phyloP scores from a whole-genome alignment of 2,329 filamentous ascomycete species.

The Calcarisporium arbuscula region DNA sequence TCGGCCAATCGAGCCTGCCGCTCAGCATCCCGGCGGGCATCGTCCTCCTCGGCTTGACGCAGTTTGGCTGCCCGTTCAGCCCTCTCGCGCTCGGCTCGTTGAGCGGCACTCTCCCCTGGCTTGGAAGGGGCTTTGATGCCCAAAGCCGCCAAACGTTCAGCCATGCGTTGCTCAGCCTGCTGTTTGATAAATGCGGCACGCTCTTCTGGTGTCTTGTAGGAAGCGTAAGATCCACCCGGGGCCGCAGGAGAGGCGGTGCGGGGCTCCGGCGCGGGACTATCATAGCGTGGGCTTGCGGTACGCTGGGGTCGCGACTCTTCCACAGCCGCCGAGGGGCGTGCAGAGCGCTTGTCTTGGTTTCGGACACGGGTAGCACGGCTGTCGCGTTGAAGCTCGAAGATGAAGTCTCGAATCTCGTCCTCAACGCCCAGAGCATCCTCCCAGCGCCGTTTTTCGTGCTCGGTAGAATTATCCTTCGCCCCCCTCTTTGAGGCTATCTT shows the following conservation, averaged over 20 bases:
- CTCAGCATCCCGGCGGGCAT: slow-evolving; percentile 80
- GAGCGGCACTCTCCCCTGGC: slow-evolving; percentile 70
- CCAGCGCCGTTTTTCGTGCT: slow-evolving; percentile 91
- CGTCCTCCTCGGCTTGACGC: slow-evolving; percentile 87
- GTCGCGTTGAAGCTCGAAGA: slow-evolving; percentile 87
- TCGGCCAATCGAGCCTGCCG: slow-evolving; percentile 76
- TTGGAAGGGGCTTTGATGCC: slow-evolving; percentile 82
- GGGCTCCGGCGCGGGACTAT: slow-evolving; percentile 47
- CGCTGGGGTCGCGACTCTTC: slow-evolving; percentile 25
- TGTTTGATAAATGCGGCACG: slow-evolving; percentile 94
- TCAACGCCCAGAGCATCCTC: slow-evolving; percentile 94
- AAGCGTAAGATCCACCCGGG: slow-evolving; percentile 62
- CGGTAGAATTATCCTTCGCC: slow-evolving; percentile 66
- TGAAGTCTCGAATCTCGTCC: slow-evolving; percentile 95
- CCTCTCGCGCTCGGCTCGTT: slow-evolving; percentile 82
- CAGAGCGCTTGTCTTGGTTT: slow-evolving; percentile 48
- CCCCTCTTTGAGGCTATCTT: slow-evolving; percentile 81
- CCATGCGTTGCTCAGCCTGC: slow-evolving; percentile 94
- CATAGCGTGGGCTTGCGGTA: slow-evolving; percentile 38
- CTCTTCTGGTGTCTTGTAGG: slow-evolving; percentile 88
- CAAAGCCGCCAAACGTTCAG: slow-evolving; percentile 86
- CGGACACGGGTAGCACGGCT: slow-evolving; percentile 69
- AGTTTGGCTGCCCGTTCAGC: slow-evolving; percentile 82
- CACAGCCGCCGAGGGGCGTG: slow-evolving; percentile 32
- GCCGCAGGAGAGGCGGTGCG: slow-evolving; percentile 41